Evolutionary conservation across 2,329 filamentous ascomycete species (phyloP).

Genomic region (Aureobasidium namibiae): DNA sequence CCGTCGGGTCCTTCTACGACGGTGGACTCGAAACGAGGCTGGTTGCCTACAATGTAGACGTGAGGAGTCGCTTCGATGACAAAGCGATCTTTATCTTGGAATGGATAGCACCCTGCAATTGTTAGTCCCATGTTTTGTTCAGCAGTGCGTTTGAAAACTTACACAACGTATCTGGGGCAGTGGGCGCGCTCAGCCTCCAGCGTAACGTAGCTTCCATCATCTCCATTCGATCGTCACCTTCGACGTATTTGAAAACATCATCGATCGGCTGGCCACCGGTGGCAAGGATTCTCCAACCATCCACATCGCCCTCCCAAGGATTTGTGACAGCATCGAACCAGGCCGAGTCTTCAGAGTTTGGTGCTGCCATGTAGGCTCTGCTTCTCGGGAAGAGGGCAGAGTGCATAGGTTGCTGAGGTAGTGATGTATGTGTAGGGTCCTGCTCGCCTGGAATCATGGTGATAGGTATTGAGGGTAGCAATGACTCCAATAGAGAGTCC

Average conservation of each 20-base stretch:
- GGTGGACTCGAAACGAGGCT: slow-evolving; percentile 55
- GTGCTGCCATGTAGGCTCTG: slow-evolving; percentile 52
- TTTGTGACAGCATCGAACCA: slow-evolving; percentile 91
- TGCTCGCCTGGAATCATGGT: slow-evolving; percentile 77
- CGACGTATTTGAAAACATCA: slow-evolving; percentile 87
- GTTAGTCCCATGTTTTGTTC: slow-evolving; percentile 8
- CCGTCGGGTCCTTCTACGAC: slow-evolving; percentile 46
- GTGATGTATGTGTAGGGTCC: slow-evolving; percentile 81
- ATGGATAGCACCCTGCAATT: slow-evolving; percentile 77
- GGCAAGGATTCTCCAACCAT: slow-evolving; percentile 80
- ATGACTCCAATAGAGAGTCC: slow-evolving; percentile 69
- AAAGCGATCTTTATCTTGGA: slow-evolving; percentile 88
- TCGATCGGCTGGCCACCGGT: slow-evolving; percentile 89
- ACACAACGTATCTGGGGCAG: slow-evolving; percentile 93
- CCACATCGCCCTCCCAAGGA: slow-evolving; percentile 82
- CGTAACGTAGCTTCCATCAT: slow-evolving; percentile 94
- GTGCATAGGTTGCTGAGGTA: slow-evolving; percentile 91
- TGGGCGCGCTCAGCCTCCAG: slow-evolving; percentile 87
- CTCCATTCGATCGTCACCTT: slow-evolving; percentile 64
- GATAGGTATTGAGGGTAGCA: slow-evolving; percentile 79
- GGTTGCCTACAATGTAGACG: slow-evolving; percentile 65
- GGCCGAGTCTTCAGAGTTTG: slow-evolving; percentile 35
- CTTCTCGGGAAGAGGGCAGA: slow-evolving; percentile 79
- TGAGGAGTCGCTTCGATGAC: slow-evolving; percentile 80
- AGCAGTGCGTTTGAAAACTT: slow-evolving; percentile 32